Conservation (phyloP, 495 filamentous ascomycete genomes). For the Lasiosphaeris hirsuta region DNA sequence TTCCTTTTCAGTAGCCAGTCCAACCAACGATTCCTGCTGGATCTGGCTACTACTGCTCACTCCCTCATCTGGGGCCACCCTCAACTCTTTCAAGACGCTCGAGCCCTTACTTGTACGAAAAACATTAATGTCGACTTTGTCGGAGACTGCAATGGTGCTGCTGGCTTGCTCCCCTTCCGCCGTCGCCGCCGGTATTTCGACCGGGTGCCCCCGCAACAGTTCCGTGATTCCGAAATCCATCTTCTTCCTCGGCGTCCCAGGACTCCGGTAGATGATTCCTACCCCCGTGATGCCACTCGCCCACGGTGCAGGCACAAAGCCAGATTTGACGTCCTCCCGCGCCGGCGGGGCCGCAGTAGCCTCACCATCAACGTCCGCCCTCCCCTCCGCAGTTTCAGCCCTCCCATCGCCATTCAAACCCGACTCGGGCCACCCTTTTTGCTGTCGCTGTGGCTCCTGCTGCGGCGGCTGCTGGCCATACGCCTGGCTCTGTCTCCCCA, state of each 20-base stretch:
- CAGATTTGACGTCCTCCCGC: background rate
- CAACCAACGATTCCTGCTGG: background rate
- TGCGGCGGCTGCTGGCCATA: conserved; percentile 1
- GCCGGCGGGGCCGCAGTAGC: background rate
- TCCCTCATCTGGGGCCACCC: conserved; percentile 9
- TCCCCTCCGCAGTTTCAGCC: background rate
- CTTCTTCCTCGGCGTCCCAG: background rate
- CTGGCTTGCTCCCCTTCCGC: background rate
- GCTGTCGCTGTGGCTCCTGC: background rate
- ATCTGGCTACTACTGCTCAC: background rate
- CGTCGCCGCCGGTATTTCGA: background rate
- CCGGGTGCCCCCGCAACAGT: background rate
- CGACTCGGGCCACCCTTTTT: background rate
- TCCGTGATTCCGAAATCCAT: background rate
- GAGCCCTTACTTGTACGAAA: conserved; percentile 38
- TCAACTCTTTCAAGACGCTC: conserved; percentile 28
- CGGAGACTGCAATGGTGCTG: background rate
- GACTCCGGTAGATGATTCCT: background rate
- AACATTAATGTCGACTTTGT: conserved; percentile 32
- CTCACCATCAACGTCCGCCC: background rate
- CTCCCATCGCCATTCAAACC: background rate
- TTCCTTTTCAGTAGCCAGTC: background rate
- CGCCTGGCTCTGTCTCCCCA: background rate
- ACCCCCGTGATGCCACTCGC: conserved; percentile 2
- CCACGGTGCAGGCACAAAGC: conserved; percentile 24